phyloP scores from a whole-genome alignment of 2,329 filamentous ascomycete species.

The Colletotrichum lupini region DNA sequence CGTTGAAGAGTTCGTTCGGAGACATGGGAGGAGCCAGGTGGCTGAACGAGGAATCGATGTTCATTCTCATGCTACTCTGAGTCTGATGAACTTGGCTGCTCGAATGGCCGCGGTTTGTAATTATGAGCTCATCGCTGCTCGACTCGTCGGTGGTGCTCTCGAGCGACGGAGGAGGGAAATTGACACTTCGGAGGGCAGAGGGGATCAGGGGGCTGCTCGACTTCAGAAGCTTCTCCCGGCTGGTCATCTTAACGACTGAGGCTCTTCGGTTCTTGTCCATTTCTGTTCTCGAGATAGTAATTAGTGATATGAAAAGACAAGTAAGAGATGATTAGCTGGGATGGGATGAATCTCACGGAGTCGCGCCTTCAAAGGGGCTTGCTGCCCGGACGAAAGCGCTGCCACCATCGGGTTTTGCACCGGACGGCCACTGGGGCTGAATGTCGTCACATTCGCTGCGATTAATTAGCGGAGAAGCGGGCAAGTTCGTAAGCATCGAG shows the following conservation, averaged over 20 bases:
- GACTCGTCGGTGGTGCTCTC: neutral
- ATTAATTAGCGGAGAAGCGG: neutral
- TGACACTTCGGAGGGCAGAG: slow-evolving; percentile 1
- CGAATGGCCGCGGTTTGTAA: neutral
- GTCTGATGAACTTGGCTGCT: neutral
- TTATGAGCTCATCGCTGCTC: neutral
- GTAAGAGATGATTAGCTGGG: neutral
- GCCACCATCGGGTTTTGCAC: slow-evolving; percentile 18
- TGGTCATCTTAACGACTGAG: slow-evolving; percentile 3
- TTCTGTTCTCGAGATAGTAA: neutral
- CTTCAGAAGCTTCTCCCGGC: neutral
- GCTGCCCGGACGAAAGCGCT: slow-evolving; percentile 11
- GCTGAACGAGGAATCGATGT: neutral
- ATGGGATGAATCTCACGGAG: slow-evolving; percentile 2
- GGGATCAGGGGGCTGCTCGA: neutral
- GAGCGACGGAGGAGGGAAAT: neutral
- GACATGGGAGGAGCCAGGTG: neutral
- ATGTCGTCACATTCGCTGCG: neutral
- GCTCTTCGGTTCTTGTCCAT: slow-evolving; percentile 25
- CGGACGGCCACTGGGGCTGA: slow-evolving; percentile 16
- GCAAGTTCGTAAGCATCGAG: neutral
- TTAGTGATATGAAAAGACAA: neutral
- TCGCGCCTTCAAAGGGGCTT: neutral
- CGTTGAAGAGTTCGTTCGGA: neutral
- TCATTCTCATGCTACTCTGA: neutral